Conservation (phyloP, 441 rosid species). For the Dalechampia spathulata region DNA sequence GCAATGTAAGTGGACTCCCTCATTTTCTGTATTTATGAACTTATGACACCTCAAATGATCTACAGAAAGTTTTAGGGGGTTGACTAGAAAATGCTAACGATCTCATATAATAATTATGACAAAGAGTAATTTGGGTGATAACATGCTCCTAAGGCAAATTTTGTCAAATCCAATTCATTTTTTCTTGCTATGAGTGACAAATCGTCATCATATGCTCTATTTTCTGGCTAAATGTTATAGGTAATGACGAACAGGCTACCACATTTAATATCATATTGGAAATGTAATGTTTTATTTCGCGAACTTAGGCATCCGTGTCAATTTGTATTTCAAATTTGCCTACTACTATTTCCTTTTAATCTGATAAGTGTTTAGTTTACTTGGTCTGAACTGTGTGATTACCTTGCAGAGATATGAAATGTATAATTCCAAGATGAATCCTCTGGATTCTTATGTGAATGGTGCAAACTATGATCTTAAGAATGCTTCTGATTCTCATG, state of each 20-base stretch:
- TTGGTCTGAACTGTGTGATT: conserved; percentile 1
- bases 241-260: too few relatives aligned
- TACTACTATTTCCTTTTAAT: neutral
- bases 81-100: neutral
- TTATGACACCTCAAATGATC: too few relatives aligned
- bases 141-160: neutral
- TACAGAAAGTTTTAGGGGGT: neutral
- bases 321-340: neutral
- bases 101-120: neutral
- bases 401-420: conserved; percentile 41
- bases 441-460: conserved; percentile 36
- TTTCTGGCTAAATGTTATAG: too few relatives aligned
- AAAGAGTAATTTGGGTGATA: neutral
- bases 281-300: too few relatives aligned
- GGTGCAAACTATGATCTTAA: conserved; percentile 27
- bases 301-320: neutral
- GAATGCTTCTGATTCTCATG: conserved; percentile 38
- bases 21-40: conserved; percentile 7
- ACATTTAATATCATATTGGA: too few relatives aligned
- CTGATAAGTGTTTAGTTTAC: neutral
- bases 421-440: conserved; percentile 26
- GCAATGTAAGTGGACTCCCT: conserved; percentile 50
- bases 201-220: too few relatives aligned
- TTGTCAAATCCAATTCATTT: too few relatives aligned
- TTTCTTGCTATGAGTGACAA: too few relatives aligned